A percentile compares a stretch with the other conserved stretches of the same genome.
These are phyloP conservation scores for Leishmania tarentolae DNA, from an alignment of 208 protist species.

Conservation along the genomic window DNA sequence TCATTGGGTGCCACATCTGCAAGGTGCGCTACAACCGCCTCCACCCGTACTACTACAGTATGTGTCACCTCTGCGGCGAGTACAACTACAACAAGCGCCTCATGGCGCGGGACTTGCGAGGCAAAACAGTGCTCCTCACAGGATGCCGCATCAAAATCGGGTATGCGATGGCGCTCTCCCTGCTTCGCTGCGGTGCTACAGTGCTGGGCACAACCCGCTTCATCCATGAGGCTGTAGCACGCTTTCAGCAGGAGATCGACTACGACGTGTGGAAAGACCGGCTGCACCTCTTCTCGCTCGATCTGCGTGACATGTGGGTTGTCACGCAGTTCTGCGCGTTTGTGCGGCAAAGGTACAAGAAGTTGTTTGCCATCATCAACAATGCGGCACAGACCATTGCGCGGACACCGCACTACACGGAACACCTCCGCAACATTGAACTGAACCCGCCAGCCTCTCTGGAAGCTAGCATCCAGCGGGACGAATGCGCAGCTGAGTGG, in stretches of 20 bases:
- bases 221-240: conserved; percentile 80
- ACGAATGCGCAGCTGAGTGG: conserved; percentile 67
- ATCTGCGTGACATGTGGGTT: conserved; percentile 94
- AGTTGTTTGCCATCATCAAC: conserved; percentile 96
- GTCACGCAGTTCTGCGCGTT: conserved; percentile 94
- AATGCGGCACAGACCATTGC: conserved; percentile 98
- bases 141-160: conserved; percentile 94
- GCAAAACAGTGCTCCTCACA: conserved; percentile 93
- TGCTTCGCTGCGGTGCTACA: conserved; percentile 82
- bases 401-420: conserved; percentile 93
- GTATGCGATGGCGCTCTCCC: conserved; percentile 90
- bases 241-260: conserved; percentile 88
- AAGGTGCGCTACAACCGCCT: conserved; percentile 86
- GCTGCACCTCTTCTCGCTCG: conserved; percentile 94
- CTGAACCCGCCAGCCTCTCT: conserved; percentile 45
- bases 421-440: conserved; percentile 79
- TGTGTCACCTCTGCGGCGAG: conserved; percentile 95
- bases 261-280: conserved; percentile 90
- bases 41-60: conserved; percentile 97
- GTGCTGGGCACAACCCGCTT: conserved; percentile 93
- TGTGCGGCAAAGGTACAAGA: conserved; percentile 56
- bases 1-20: conserved; percentile 87
- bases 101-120: conserved; percentile 88
- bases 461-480: conserved; percentile 45
- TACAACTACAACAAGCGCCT: conserved; percentile 96